Base-by-base conservation (phyloP, 1,284 basidiomycete genomes). In the Hemileia vastatrix region DNA sequence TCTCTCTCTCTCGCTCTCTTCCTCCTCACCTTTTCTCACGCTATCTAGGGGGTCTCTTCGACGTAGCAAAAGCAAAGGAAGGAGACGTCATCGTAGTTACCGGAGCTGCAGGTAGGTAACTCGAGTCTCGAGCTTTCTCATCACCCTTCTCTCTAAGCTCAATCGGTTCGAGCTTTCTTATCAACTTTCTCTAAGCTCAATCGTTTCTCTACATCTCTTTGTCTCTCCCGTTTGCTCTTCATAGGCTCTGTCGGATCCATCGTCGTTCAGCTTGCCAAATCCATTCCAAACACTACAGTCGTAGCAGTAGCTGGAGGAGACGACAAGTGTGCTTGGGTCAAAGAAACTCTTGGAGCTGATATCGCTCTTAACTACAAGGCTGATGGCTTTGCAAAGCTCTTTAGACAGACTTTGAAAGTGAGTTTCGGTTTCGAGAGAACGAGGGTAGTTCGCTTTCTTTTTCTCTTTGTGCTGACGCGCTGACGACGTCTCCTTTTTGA, bases 21-120 rank as follows among this genome's bases (percentile, higher is more conserved):
- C n/a, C n/a, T n/a, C n/a, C n/a, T n/a, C n/a, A n/a, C n/a, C 27
- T 27, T 27, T 27, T 27, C 27, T 27, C 27, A 27, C 27, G 27
- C 27, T 27, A 27, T 27, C 27, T 27, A 23, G 32, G 21, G 19
- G 51, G 50, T n/a, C 52, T 61, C 9, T n/a, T 23, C 21, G 70
- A 71, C 53, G 67, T 71, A 5, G 67, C 64, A 8, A 64, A 66
- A 24, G 63, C 66, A 59, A 69, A 72, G 63, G 24, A 60, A n/a
- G 68, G 59, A 45, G 68, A 71, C 21, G 67, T 67, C 23, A 66
- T 72, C 53, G 69, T 72, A 44, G 68, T 72, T 54, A 72, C 70
- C 1, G 70, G 70, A 32, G 71, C 70, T 2, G 71, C 71, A 6
- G 36, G 36, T 40, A 15, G 15, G 36, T 40, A 40, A 40, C 8